These are phyloP conservation scores for Fusarium sp. DNA, from an alignment of 2,329 filamentous ascomycete species.

Conservation along the genomic window DNA sequence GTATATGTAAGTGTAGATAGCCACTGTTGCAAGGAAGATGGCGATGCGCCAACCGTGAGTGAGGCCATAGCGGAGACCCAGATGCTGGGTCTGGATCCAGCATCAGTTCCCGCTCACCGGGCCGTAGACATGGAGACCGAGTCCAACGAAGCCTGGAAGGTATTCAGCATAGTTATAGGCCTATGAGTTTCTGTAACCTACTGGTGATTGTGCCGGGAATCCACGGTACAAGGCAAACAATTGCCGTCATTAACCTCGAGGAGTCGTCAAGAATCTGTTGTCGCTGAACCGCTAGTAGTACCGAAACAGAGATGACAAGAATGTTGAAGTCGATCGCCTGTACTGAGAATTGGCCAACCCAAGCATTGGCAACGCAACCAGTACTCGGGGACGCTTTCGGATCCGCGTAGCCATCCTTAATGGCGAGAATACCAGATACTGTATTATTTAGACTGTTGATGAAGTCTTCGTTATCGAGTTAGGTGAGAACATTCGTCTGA, in stretches of 20 bases:
- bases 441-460: background rate
- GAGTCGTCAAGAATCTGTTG: background rate
- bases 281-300: background rate
- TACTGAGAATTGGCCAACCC: background rate
- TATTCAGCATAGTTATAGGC: accelerated
- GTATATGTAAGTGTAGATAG: background rate
- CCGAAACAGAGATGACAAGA: background rate
- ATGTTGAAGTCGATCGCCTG: background rate
- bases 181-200: accelerated
- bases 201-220: background rate
- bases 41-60: background rate
- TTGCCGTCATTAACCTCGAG: background rate
- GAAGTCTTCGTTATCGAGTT: background rate
- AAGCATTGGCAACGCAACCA: background rate
- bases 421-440: background rate
- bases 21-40: background rate
- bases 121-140: background rate
- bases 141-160: background rate
- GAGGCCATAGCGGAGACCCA: background rate
- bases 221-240: background rate
- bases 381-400: background rate
- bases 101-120: background rate
- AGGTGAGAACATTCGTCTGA: background rate
- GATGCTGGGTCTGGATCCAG: background rate
- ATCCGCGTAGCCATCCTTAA: background rate